Conservation (phyloP, 164 flowering plant genomes). For the Piper longum region DNA sequence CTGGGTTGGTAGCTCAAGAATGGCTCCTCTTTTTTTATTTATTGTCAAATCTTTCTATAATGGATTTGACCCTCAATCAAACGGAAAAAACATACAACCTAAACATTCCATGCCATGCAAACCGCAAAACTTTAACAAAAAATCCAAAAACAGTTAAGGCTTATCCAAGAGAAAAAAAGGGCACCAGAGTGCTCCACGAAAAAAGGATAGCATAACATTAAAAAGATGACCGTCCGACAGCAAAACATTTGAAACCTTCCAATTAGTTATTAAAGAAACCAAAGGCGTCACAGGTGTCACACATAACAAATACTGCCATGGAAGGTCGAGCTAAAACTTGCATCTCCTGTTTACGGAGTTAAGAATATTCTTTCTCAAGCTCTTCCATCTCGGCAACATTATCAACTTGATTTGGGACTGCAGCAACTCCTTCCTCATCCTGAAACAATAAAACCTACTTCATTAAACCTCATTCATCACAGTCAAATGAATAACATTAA, state of each 20-base stretch:
- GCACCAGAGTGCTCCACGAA: background rate
- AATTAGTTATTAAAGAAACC: background rate
- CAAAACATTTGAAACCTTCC: no score
- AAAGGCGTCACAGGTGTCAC: background rate
- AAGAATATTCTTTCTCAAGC: slow-evolving; percentile 57
- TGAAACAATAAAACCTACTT: background rate
- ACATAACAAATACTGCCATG: background rate
- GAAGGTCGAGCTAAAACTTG: slow-evolving; percentile 18
- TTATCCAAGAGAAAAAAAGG: background rate
- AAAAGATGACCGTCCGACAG: no score
- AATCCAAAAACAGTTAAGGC: background rate
- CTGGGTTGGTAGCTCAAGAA: no score
- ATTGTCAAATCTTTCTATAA: no score
- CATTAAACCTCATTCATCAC: background rate
- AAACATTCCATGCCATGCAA: no score
- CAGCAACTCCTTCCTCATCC: slow-evolving; percentile 14
- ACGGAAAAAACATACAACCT: background rate
- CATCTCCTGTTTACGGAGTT: slow-evolving; percentile 50
- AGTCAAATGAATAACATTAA: background rate
- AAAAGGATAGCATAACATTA: background rate
- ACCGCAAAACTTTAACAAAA: no score
- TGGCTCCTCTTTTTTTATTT: no score
- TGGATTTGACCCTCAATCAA: no score
- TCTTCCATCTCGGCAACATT: slow-evolving; percentile 61
- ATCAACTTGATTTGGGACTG: slow-evolving; percentile 1